phyloP scores from a whole-genome alignment of 768 basidiomycete species.

The Russula virescens region DNA sequence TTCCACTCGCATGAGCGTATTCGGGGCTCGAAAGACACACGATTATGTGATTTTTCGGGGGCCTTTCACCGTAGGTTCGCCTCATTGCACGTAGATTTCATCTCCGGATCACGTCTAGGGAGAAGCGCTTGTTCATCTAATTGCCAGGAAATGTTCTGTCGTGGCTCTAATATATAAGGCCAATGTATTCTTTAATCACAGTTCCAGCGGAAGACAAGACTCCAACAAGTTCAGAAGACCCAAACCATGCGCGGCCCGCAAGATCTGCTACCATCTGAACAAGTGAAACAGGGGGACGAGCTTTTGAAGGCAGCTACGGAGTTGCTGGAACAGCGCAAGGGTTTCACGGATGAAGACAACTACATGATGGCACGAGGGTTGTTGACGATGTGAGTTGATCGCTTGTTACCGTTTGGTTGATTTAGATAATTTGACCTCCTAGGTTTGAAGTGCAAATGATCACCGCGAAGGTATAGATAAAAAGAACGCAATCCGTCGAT shows the following conservation, averaged over 20 bases:
- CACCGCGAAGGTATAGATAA: background rate
- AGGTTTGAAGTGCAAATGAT: background rate
- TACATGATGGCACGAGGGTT: conserved; percentile 1
- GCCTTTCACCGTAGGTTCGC: background rate
- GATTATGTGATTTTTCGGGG: background rate
- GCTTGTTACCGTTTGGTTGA: background rate
- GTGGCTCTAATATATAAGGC: background rate
- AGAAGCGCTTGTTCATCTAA: background rate
- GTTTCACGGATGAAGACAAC: background rate
- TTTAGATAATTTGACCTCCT: background rate
- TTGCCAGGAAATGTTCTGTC: background rate
- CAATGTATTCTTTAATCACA: background rate
- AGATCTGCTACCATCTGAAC: background rate
- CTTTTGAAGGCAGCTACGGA: conserved; percentile 1
- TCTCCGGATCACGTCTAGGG: background rate
- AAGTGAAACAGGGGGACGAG: background rate
- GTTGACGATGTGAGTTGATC: background rate
- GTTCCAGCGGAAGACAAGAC: too few species aligned
- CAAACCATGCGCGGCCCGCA: background rate
- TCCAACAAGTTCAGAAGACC: background rate
- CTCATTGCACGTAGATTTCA: background rate
- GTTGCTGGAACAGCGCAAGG: background rate
- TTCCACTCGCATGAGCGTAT: background rate
- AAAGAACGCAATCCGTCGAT: background rate
- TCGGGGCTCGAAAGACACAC: background rate